Conservation (phyloP, 1,284 basidiomycete genomes). For the Sporisorium sorghi region DNA sequence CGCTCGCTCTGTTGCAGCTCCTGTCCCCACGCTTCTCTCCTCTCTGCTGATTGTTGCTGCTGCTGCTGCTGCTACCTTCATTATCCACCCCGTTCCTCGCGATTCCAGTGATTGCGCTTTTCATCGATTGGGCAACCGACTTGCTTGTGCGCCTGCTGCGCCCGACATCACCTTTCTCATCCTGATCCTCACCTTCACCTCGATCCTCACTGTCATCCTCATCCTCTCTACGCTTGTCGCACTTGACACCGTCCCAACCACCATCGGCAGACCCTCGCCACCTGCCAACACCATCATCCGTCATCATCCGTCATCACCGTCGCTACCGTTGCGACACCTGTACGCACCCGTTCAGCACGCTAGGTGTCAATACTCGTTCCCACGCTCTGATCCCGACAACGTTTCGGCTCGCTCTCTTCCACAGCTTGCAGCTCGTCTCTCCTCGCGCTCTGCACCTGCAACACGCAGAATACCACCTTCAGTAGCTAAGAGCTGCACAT, state of each 20-base stretch:
- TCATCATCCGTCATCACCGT: slow-evolving; percentile 15
- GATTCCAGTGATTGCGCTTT: slow-evolving; percentile 13
- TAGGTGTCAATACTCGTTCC: neutral
- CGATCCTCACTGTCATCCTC: slow-evolving; percentile 4
- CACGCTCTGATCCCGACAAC: no score
- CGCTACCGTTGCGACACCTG: neutral
- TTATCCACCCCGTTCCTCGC: slow-evolving; percentile 18
- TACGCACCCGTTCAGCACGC: slow-evolving; percentile 1
- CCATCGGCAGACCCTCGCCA: neutral
- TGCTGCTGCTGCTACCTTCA: no score
- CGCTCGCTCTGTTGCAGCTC: neutral
- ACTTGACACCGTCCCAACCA: neutral
- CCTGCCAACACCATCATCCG: neutral
- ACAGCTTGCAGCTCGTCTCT: neutral
- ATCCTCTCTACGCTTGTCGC: neutral
- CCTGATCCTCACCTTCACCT: slow-evolving; percentile 4
- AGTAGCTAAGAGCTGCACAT: slow-evolving; percentile 5
- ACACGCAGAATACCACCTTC: no score
- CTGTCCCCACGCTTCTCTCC: slow-evolving; percentile 5
- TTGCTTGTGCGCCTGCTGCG: slow-evolving; percentile 17
- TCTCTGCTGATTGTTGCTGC: slow-evolving; percentile 7
- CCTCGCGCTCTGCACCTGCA: neutral
- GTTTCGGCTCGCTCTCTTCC: neutral
- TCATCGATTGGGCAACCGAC: slow-evolving; percentile 16
- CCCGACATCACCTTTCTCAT: slow-evolving; percentile 22